Evolutionary conservation across 108 stramenopile genomes (phyloP).

Genomic region (Nitzschia sp.): DNA sequence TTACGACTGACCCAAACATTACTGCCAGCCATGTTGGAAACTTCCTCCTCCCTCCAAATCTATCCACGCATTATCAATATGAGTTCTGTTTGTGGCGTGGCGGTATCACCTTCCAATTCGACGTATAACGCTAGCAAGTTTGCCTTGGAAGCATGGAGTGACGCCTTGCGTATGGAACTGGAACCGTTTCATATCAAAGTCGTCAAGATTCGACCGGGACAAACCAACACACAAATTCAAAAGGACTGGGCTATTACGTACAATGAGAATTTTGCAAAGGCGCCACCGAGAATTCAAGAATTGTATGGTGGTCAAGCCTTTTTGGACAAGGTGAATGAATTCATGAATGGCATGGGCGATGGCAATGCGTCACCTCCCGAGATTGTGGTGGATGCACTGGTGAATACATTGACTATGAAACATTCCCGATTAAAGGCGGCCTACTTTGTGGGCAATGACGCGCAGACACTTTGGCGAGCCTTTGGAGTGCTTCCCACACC

Average conservation of each 20-base stretch:
- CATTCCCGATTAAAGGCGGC: neutral
- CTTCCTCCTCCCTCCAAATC: neutral
- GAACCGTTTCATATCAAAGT: slow-evolving; percentile 16
- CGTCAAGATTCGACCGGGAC: slow-evolving; percentile 32
- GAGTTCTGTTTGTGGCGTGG: slow-evolving; percentile 12
- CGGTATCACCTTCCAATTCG: neutral
- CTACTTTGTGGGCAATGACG: slow-evolving; percentile 23
- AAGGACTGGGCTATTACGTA: slow-evolving; percentile 2
- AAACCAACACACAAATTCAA: slow-evolving; percentile 10
- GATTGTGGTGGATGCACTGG: slow-evolving; percentile 8
- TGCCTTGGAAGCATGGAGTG: slow-evolving; percentile 31
- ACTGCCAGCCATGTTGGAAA: slow-evolving; percentile 18
- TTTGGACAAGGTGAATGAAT: neutral
- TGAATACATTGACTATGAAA: neutral
- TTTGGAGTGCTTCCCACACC: neutral
- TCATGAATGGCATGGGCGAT: neutral
- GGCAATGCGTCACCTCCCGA: neutral
- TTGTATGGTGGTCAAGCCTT: slow-evolving; percentile 17
- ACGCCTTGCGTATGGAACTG: slow-evolving; percentile 25
- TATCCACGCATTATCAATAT: slow-evolving; percentile 20
- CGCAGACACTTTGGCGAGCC: slow-evolving; percentile 20
- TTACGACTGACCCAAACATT: slow-evolving; percentile 26
- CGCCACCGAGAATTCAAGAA: neutral
- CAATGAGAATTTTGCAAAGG: slow-evolving; percentile 13
- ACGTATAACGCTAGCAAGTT: slow-evolving; percentile 19